Evolutionary conservation across 169 alveolate genomes (phyloP).

Genomic region (Theileria luwenshuni): DNA sequence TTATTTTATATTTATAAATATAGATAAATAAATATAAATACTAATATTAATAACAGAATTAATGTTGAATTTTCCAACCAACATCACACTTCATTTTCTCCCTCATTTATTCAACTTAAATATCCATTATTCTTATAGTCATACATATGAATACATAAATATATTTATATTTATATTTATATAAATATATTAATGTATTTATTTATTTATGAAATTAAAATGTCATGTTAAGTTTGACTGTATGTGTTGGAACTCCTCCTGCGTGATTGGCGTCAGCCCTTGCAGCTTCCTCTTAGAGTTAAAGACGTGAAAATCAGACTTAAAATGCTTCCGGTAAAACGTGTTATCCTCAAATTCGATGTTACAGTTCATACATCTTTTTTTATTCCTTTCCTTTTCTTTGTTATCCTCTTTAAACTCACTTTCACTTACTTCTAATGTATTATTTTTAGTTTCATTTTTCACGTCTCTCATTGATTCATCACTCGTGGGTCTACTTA

Average conservation of each 20-base stretch:
- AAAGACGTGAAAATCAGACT: conserved; percentile 80
- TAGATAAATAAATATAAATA: too few species aligned
- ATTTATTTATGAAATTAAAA: too few species aligned
- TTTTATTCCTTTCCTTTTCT: neutral
- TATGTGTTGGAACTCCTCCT: conserved; percentile 67
- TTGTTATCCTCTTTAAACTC: conserved; percentile 15
- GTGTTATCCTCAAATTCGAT: conserved; percentile 63
- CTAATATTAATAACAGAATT: too few species aligned
- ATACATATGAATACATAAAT: too few species aligned
- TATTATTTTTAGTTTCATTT: neutral
- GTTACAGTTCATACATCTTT: conserved; percentile 73
- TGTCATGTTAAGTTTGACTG: neutral
- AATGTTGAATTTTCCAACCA: too few species aligned
- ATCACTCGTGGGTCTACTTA: neutral
- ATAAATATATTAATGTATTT: too few species aligned
- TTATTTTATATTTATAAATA: too few species aligned
- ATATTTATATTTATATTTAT: too few species aligned
- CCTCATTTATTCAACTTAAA: too few species aligned
- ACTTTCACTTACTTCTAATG: neutral
- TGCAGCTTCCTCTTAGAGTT: conserved; percentile 78
- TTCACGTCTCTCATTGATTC: neutral
- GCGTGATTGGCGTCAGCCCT: conserved; percentile 77
- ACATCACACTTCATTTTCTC: too few species aligned
- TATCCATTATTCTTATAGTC: too few species aligned
- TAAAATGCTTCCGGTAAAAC: conserved; percentile 75